phyloP scores from a whole-genome alignment of 176 grass and related monocot genomes.

The sorghum (Sorghum bicolor) region DNA sequence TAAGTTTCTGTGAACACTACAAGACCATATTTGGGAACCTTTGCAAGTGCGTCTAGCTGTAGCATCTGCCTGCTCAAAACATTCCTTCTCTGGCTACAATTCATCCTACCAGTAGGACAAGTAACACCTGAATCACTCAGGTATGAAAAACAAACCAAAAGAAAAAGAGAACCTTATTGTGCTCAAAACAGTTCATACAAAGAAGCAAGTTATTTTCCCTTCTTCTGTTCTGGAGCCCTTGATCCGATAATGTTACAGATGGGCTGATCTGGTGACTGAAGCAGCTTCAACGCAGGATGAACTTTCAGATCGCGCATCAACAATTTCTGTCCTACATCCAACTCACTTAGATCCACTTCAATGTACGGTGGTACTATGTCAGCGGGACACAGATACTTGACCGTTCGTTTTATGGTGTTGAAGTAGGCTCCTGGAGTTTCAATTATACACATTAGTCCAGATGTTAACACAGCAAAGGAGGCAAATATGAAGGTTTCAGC shows the following conservation, averaged over 20 bases:
- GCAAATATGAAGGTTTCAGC: not conserved
- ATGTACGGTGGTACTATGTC: constrained; percentile 95
- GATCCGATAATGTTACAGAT: constrained; percentile 88
- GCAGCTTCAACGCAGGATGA: constrained; percentile 65
- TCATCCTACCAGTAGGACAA: not conserved
- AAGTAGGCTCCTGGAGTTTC: constrained; percentile 80
- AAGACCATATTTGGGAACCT: not conserved
- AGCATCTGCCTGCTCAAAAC: constrained; percentile 19
- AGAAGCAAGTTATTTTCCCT: constrained; percentile 49
- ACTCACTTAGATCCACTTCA: constrained; percentile 90
- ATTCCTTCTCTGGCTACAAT: constrained; percentile 28
- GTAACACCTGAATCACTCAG: constrained; percentile 14
- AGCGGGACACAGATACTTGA: constrained; percentile 83
- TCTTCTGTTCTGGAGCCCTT: constrained; percentile 61
- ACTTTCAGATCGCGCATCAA: constrained; percentile 81
- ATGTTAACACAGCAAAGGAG: constrained; percentile 11
- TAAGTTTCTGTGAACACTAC: constrained; percentile 4
- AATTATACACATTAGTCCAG: constrained; percentile 8
- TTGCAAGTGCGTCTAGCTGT: not conserved
- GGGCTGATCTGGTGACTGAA: constrained; percentile 72
- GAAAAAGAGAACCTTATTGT: constrained; percentile 32
- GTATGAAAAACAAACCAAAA: constrained; percentile 10
- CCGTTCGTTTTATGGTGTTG: constrained; percentile 94
- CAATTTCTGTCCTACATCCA: constrained; percentile 82
- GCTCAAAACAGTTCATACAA: constrained; percentile 2